Evolutionary conservation across 208 protist genomes (phyloP).

Genomic region (Phytomonas serpens): DNA sequence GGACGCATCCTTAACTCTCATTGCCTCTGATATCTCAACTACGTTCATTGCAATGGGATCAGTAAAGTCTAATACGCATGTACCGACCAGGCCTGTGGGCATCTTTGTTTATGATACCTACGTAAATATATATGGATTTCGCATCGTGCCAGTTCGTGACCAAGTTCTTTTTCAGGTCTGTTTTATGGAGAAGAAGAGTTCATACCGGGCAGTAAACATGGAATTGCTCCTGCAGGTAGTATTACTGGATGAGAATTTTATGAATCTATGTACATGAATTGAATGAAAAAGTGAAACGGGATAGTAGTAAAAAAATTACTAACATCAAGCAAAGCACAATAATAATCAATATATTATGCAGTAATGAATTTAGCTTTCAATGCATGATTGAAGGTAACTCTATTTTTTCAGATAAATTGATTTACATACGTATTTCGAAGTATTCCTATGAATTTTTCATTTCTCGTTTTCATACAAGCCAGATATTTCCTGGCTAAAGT

Average conservation of each 20-base stretch:
- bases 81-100: conserved; percentile 30
- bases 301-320: not conserved
- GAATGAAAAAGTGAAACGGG: not conserved
- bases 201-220: conserved; percentile 41
- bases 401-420: conserved; percentile 7
- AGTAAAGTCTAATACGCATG: conserved; percentile 14
- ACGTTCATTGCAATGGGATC: not conserved
- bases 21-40: not conserved
- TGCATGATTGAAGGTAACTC: not conserved
- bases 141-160: conserved; percentile 35
- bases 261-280: not conserved
- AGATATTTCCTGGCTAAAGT: too few relatives aligned
- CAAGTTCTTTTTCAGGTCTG: conserved; percentile 47
- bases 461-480: too few relatives aligned
- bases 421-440: not conserved
- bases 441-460: conserved; percentile 5
- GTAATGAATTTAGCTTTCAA: not conserved
- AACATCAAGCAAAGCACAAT: not conserved
- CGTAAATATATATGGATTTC: conserved; percentile 51
- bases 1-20: not conserved
- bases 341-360: not conserved
- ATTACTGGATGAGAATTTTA: not conserved
- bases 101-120: conserved; percentile 69
- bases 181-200: conserved; percentile 31
- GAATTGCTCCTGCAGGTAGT: conserved; percentile 24